Evolutionary conservation across 352 stramenopile species (phyloP).

Genomic region (Phytophthora lateralis): DNA sequence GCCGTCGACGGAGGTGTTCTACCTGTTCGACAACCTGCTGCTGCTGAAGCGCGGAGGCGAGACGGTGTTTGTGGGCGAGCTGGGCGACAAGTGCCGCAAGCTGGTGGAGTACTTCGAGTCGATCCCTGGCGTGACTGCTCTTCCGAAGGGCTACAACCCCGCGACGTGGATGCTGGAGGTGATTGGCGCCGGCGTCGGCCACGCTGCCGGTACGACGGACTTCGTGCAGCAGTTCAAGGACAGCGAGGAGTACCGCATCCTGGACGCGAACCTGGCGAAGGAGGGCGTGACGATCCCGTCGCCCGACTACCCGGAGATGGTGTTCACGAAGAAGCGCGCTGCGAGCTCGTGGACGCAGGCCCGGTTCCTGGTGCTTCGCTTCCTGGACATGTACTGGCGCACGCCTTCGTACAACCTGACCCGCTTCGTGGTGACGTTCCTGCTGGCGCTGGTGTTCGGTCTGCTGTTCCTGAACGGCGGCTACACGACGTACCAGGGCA

Average conservation of each 20-base stretch:
- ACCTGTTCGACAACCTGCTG: conserved; percentile 66
- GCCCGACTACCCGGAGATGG: conserved; percentile 15
- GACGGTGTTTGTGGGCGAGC: conserved; percentile 56
- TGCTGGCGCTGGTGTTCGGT: conserved; percentile 86
- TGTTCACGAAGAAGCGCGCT: conserved; percentile 23
- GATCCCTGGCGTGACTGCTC: conserved; percentile 31
- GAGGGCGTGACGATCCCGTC: conserved; percentile 18
- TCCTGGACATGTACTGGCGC: conserved; percentile 30
- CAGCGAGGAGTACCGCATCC: conserved; percentile 6
- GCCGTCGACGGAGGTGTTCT: conserved; percentile 85
- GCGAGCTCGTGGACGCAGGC: conserved; percentile 22
- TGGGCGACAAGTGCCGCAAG: conserved; percentile 38
- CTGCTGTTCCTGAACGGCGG: conserved; percentile 54
- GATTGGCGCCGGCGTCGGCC: conserved; percentile 45
- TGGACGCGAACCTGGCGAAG: conserved; percentile 15
- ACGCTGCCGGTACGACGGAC: conserved; percentile 44
- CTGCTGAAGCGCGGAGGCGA: conserved; percentile 58
- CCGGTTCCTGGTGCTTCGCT: conserved; percentile 24
- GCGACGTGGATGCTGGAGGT: conserved; percentile 58
- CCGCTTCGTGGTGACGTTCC: conserved; percentile 53
- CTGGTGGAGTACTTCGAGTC: conserved; percentile 40
- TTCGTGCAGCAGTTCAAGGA: conserved; percentile 40
- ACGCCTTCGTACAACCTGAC: conserved; percentile 82
- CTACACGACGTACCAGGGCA: conserved; percentile 47
- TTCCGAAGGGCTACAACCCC: conserved; percentile 50